These are phyloP conservation scores for Fusarium sp. DNA, from an alignment of 2,329 filamentous ascomycete genomes.

Conservation along the genomic window DNA sequence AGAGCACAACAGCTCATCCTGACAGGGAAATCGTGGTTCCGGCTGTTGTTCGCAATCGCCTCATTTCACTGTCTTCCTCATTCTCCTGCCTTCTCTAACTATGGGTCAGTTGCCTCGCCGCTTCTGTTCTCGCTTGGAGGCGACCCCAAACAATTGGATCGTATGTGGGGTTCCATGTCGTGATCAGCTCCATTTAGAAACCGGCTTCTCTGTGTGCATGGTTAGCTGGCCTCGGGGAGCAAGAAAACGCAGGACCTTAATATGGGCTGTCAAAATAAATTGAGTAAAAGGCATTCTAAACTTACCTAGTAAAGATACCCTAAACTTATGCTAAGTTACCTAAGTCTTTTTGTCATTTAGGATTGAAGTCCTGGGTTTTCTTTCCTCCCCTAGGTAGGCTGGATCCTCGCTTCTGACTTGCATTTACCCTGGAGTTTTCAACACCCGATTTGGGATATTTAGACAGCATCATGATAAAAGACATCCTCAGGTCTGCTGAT, in stretches of 20 bases:
- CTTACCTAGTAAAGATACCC: no score
- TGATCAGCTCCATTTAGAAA: slow-evolving; percentile 16
- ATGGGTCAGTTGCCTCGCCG: neutral
- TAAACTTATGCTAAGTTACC: no score
- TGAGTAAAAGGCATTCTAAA: no score
- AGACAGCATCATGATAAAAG: neutral
- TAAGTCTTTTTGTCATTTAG: no score
- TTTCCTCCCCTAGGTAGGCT: no score
- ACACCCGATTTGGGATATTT: neutral
- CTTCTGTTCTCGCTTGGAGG: neutral
- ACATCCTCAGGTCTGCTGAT: slow-evolving; percentile 3
- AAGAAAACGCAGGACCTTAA: neutral
- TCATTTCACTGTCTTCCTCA: neutral
- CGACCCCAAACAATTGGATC: slow-evolving; percentile 10
- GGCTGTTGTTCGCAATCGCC: neutral
- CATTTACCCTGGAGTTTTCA: slow-evolving; percentile 5
- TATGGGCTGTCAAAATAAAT: no score
- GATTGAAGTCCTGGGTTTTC: no score
- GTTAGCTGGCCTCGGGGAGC: neutral
- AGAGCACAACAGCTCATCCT: neutral
- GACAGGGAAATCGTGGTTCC: neutral
- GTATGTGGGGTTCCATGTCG: slow-evolving; percentile 23
- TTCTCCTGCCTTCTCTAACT: slow-evolving; percentile 14
- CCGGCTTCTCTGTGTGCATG: neutral
- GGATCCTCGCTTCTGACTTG: neutral